These are phyloP conservation scores for Tetracladium setigerum DNA, from an alignment of 495 filamentous ascomycete genomes.

Conservation along the genomic window DNA sequence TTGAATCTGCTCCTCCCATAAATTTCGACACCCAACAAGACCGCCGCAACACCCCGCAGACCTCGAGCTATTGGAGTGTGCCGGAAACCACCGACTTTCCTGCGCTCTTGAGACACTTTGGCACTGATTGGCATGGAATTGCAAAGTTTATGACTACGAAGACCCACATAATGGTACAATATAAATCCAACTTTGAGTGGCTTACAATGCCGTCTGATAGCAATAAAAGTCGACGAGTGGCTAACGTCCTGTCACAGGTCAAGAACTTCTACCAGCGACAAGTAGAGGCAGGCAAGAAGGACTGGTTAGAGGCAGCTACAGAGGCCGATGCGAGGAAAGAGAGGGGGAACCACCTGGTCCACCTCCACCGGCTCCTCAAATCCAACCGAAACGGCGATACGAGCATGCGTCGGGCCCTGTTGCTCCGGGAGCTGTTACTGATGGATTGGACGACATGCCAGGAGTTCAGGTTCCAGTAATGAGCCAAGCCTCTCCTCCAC, in stretches of 20 bases:
- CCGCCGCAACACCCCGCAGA: conserved; percentile 41
- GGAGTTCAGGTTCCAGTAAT: conserved; percentile 11
- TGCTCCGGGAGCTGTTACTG: conserved; percentile 12
- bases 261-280: conserved; percentile 86
- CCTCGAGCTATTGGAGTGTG: conserved; percentile 97
- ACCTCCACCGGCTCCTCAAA: conserved; percentile 50
- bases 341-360: conserved; percentile 67
- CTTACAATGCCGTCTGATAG: conserved; percentile 20
- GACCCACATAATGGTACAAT: conserved; percentile 80
- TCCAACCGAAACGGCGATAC: conserved; percentile 29
- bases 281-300: conserved; percentile 50
- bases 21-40: conserved; percentile 35
- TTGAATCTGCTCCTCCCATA: conserved; percentile 24
- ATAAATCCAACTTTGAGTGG: conserved; percentile 20
- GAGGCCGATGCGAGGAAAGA: conserved; percentile 63
- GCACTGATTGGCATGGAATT: conserved; percentile 81
- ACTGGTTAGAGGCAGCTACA: conserved; percentile 57
- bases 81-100: conserved; percentile 82
- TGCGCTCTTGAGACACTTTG: conserved; percentile 68
- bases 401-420: conserved; percentile 19
- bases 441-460: conserved; percentile 14
- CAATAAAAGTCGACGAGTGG: conserved; percentile 14
- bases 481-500: conserved; percentile 23
- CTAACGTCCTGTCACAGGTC: conserved; percentile 51
- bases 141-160: conserved; percentile 85